Evolutionary conservation across 1,284 basidiomycete species (phyloP).

Genomic region (Pyrrhoderma noxium): DNA sequence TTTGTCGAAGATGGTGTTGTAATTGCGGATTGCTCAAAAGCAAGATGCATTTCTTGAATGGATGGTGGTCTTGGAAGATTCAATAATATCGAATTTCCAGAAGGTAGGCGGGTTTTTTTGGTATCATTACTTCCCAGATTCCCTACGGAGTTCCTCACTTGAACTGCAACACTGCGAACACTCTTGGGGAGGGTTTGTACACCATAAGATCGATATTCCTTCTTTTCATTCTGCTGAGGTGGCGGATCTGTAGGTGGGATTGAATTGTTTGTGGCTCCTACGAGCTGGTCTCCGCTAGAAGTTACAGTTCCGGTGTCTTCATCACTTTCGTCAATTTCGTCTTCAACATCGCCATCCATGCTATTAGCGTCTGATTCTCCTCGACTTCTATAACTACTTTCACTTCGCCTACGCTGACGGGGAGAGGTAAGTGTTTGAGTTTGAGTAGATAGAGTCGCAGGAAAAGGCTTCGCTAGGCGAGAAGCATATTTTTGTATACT

Average conservation of each 20-base stretch:
- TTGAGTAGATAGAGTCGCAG: constrained; percentile 33
- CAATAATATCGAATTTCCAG: neutral
- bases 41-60: constrained; percentile 11
- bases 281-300: constrained; percentile 23
- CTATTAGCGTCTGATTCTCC: constrained; percentile 60
- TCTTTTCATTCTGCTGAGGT: constrained; percentile 34
- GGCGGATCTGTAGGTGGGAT: constrained; percentile 25
- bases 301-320: constrained; percentile 28
- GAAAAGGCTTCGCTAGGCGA: constrained; percentile 51
- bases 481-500: constrained; percentile 73
- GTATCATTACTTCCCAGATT: neutral
- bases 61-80: constrained; percentile 13
- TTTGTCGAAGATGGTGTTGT: constrained; percentile 7
- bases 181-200: constrained; percentile 52
- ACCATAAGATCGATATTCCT: constrained; percentile 50
- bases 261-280: constrained; percentile 27
- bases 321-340: constrained; percentile 59
- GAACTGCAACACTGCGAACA: constrained; percentile 45
- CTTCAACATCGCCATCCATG: constrained; percentile 77
- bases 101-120: constrained; percentile 1
- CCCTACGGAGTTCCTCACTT: constrained; percentile 30
- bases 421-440: constrained; percentile 39
- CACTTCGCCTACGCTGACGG: constrained; percentile 33
- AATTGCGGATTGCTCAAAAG: constrained; percentile 9
- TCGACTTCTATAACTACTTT: constrained; percentile 35